Evolutionary conservation across 2,329 filamentous ascomycete genomes (phyloP).

Genomic region (Didymosphaeria variabile): DNA sequence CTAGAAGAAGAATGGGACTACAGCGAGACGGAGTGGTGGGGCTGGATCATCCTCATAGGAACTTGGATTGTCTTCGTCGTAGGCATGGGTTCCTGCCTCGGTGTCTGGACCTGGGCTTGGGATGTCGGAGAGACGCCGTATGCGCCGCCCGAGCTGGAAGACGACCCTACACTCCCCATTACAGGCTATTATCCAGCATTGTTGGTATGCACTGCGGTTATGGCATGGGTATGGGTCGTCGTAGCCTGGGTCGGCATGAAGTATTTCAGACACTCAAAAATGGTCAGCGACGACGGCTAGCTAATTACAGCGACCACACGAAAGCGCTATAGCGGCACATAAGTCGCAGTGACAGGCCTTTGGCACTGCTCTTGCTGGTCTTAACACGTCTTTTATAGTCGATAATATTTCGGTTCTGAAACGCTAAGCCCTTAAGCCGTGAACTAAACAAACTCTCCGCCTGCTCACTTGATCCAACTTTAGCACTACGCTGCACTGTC

Average conservation of each 20-base stretch:
- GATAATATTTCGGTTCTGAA: conserved; percentile 43
- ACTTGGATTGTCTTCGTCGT: conserved; percentile 97
- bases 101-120: conserved; percentile 99
- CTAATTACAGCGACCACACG: conserved; percentile 3
- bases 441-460: conserved; percentile 26
- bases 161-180: conserved; percentile 93
- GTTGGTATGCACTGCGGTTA: conserved; percentile 91
- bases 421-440: conserved; percentile 41
- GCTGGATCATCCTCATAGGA: conserved; percentile 87
- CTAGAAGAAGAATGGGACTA: conserved; percentile 79
- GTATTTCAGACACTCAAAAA: conserved; percentile 97
- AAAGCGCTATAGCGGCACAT: conserved; percentile 20
- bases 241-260: conserved; percentile 99
- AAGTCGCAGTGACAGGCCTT: conserved; percentile 25
- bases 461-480: conserved; percentile 5
- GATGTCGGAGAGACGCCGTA: conserved; percentile 96
- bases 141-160: conserved; percentile 91
- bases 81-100: conserved; percentile 94
- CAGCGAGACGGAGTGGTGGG: conserved; percentile 96
- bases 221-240: conserved; percentile 99
- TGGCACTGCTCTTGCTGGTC: conserved; percentile 28
- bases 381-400: conserved; percentile 35
- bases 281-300: conserved; percentile 68
- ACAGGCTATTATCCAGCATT: conserved; percentile 96
- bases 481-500: conserved; percentile 12